phyloP scores from a whole-genome alignment of 805 yeast genomes.

The Cyberlindnera sargentensis region DNA sequence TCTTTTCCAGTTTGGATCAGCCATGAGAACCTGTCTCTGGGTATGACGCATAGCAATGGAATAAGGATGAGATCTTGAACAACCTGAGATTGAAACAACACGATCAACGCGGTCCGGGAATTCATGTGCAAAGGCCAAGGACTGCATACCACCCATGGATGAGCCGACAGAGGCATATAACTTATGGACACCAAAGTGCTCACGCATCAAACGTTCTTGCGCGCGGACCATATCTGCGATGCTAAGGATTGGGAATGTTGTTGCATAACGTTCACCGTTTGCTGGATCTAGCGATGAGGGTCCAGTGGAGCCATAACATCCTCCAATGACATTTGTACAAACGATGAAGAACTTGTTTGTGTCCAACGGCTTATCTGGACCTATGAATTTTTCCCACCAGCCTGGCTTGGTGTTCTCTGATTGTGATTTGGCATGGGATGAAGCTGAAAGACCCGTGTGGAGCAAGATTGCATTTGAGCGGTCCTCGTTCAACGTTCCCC shows the following conservation, averaged over 20 bases:
- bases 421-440: constrained; percentile 88
- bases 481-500: constrained; percentile 68
- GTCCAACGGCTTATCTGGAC: constrained; percentile 71
- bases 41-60: constrained; percentile 91
- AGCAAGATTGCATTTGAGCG: constrained; percentile 69
- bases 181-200: constrained; percentile 54
- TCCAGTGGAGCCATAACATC: constrained; percentile 93
- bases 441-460: constrained; percentile 90
- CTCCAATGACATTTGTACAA: constrained; percentile 90
- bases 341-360: constrained; percentile 76
- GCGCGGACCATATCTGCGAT: constrained; percentile 89
- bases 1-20: constrained; percentile 91
- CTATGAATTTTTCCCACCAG: constrained; percentile 96
- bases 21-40: constrained; percentile 89
- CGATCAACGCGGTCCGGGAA: constrained; percentile 71
- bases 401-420: constrained; percentile 62
- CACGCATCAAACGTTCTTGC: constrained; percentile 60
- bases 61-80: constrained; percentile 91
- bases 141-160: constrained; percentile 99
- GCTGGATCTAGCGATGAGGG: constrained; percentile 78
- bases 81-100: constrained; percentile 78
- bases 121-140: constrained; percentile 79
- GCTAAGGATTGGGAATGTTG: constrained; percentile 80
- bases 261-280: constrained; percentile 62
- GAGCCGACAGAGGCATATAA: constrained; percentile 81